Conservation (phyloP, 768 basidiomycete genomes). For the Rhizopogon roseolus region DNA sequence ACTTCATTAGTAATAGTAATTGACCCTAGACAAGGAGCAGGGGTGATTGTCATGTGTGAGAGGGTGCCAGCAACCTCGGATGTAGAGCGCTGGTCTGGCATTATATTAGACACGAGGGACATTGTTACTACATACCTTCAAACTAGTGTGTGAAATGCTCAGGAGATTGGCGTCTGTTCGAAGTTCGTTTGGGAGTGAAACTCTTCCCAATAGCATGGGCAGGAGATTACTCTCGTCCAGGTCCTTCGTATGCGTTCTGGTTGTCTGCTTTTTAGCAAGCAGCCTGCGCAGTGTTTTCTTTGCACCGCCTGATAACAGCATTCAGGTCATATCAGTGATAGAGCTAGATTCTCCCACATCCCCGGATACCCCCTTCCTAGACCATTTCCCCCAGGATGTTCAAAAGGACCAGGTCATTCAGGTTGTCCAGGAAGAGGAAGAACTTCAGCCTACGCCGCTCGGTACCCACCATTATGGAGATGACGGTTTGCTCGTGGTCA, state of each 20-base stretch:
- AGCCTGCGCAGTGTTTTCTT: neutral
- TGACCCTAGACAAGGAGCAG: no score
- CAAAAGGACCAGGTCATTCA: neutral
- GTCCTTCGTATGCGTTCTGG: neutral
- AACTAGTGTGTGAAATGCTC: neutral
- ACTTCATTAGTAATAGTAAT: no score
- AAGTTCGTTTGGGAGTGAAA: no score
- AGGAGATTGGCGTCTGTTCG: no score
- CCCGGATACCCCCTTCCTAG: neutral
- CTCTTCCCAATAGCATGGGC: neutral
- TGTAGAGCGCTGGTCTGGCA: no score
- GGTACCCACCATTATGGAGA: conserved; percentile 17
- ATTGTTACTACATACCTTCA: no score
- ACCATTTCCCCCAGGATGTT: neutral
- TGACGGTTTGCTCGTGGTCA: conserved; percentile 30
- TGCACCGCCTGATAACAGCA: neutral
- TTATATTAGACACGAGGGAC: no score
- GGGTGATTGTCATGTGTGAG: no score
- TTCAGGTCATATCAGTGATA: neutral
- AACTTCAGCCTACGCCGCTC: neutral
- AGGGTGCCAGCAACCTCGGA: no score
- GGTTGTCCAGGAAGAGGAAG: neutral
- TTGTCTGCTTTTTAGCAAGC: neutral
- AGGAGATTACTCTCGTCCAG: neutral
- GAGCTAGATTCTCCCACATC: neutral